phyloP scores from a whole-genome alignment of 495 filamentous ascomycete species.

The Parmelia sp. region DNA sequence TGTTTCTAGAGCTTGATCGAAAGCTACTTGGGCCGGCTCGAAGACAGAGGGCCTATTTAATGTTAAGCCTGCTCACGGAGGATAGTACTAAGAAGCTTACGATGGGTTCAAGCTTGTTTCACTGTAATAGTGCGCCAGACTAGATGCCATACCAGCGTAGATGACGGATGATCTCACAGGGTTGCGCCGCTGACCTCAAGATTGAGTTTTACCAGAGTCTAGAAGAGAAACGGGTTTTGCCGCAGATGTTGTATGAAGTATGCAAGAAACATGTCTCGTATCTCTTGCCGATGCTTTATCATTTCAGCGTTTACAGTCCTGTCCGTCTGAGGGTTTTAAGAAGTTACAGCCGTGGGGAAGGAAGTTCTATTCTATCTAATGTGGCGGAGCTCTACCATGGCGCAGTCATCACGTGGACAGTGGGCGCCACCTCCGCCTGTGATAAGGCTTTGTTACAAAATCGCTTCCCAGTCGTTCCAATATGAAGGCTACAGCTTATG shows the following conservation, averaged over 20 bases:
- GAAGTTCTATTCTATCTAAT: too few relatives aligned
- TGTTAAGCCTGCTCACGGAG: background rate
- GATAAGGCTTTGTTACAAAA: too few relatives aligned
- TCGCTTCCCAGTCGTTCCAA: background rate
- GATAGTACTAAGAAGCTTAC: background rate
- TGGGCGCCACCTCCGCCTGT: too few relatives aligned
- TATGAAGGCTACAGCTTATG: background rate
- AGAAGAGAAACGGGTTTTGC: too few relatives aligned
- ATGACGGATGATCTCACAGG: background rate
- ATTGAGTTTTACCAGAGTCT: background rate
- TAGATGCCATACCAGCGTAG: background rate
- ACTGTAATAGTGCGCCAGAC: background rate
- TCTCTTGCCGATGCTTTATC: too few relatives aligned
- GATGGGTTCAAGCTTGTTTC: background rate
- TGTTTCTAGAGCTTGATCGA: background rate
- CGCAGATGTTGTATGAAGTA: too few relatives aligned
- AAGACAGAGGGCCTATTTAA: background rate
- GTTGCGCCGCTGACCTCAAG: background rate
- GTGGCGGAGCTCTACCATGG: too few relatives aligned
- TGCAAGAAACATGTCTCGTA: too few relatives aligned
- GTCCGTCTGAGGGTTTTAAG: too few relatives aligned
- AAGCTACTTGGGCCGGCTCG: conserved; percentile 5
- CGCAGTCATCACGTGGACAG: too few relatives aligned
- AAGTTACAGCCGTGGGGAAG: too few relatives aligned
- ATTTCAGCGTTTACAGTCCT: too few relatives aligned